phyloP scores from a whole-genome alignment of 495 filamentous ascomycete species.

The Platismatia glauca region DNA sequence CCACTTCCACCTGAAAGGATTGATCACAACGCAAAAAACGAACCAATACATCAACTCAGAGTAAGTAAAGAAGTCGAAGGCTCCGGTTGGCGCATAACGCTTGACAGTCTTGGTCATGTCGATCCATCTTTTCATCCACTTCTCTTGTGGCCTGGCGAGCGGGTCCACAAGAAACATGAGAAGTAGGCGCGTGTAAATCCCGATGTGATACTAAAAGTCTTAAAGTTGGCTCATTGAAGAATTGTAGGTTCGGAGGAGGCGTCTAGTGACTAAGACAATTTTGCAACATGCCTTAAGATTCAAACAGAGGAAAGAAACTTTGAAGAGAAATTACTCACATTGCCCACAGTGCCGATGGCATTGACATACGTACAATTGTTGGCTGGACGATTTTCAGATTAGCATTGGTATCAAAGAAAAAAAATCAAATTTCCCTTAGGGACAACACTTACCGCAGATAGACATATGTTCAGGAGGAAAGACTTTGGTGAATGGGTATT shows the following conservation, averaged over 20 bases:
- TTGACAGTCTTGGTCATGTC: conserved; percentile 75
- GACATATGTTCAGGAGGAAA: conserved; percentile 54
- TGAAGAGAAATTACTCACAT: not conserved
- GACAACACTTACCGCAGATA: conserved; percentile 13
- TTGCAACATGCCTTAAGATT: not conserved
- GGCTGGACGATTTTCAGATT: conserved; percentile 25
- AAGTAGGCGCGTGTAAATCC: conserved; percentile 76
- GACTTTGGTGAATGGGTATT: conserved; percentile 38
- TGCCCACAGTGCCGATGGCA: conserved; percentile 54
- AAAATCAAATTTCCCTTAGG: too few species aligned
- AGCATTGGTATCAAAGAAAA: not conserved
- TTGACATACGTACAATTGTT: conserved; percentile 82
- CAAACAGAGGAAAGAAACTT: not conserved
- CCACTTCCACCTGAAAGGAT: conserved; percentile 76
- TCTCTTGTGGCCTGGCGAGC: conserved; percentile 57
- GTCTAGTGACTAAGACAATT: not conserved
- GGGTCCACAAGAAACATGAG: conserved; percentile 81
- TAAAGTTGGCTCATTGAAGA: not conserved
- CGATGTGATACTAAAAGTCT: conserved; percentile 72
- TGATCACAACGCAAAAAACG: conserved; percentile 63
- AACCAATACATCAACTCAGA: conserved; percentile 81
- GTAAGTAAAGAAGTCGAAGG: conserved; percentile 86
- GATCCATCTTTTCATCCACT: conserved; percentile 79
- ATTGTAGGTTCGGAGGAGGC: not conserved
- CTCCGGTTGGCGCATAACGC: conserved; percentile 52